Evolutionary conservation across 768 basidiomycete genomes (phyloP).

Genomic region (Cyclocybe aegerita): DNA sequence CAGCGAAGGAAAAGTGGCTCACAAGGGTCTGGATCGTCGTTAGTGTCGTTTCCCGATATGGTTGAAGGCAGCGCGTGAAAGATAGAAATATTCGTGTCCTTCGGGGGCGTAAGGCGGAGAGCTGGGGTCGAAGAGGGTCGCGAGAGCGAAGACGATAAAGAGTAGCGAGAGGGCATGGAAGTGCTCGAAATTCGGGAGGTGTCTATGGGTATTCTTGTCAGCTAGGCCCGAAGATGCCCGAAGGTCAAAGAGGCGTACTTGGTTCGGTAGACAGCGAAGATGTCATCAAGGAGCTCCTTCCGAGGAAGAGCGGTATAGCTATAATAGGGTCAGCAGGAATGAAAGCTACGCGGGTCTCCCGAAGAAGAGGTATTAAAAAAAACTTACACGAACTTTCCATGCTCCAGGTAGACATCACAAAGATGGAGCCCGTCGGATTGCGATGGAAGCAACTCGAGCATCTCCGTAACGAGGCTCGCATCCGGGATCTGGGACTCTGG

Average conservation of each 20-base stretch:
- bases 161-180: constrained; percentile 62
- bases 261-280: constrained; percentile 54
- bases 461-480: constrained; percentile 9
- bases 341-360: neutral
- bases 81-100: constrained; percentile 61
- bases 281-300: constrained; percentile 55
- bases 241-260: constrained; percentile 34
- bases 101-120: constrained; percentile 47
- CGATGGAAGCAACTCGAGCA: constrained; percentile 48
- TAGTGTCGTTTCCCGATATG: constrained; percentile 50
- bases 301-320: constrained; percentile 58
- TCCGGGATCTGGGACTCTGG: constrained; percentile 9
- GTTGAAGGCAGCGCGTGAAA: constrained; percentile 54
- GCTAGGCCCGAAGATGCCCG: neutral
- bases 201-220: neutral
- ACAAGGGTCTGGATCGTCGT: constrained; percentile 49
- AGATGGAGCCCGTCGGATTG: constrained; percentile 58
- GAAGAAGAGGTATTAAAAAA: neutral
- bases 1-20: neutral
- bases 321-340: neutral
- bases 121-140: constrained; percentile 56
- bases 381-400: constrained; percentile 57
- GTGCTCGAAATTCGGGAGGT: constrained; percentile 8
- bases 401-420: constrained; percentile 65
- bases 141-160: constrained; percentile 67